A percentile compares a stretch with the other conserved stretches of the same genome.
phyloP scores from a whole-genome alignment of 2,329 filamentous ascomycete genomes.

The Grosmannia clavigera region DNA sequence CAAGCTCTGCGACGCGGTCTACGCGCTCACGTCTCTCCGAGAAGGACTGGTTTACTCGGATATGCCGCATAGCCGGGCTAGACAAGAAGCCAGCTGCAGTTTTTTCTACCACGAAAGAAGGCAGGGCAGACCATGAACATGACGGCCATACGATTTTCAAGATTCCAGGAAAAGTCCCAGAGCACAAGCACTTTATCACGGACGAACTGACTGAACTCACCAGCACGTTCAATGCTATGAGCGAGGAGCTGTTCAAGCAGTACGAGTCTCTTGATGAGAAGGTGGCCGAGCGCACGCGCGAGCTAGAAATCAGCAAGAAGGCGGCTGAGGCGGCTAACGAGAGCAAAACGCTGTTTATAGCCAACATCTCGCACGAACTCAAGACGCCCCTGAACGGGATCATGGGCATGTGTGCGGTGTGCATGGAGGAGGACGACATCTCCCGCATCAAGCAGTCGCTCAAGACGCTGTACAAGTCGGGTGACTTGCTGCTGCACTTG shows the following conservation, averaged over 20 bases:
- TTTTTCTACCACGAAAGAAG: conserved; percentile 11
- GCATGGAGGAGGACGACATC: conserved; percentile 81
- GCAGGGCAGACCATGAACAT: conserved; percentile 19
- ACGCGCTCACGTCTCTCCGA: conserved; percentile 31
- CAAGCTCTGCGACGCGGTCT: conserved; percentile 27
- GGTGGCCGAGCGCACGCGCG: conserved; percentile 68
- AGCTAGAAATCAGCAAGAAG: conserved; percentile 81
- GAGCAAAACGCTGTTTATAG: conserved; percentile 95
- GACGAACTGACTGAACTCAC: conserved; percentile 81
- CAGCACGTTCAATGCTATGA: conserved; percentile 85
- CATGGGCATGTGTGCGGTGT: conserved; percentile 83
- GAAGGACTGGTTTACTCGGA: conserved; percentile 25
- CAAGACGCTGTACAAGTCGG: conserved; percentile 80
- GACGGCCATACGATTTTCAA: conserved; percentile 53
- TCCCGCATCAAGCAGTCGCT: conserved; percentile 68
- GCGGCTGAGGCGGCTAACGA: conserved; percentile 91
- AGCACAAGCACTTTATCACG: conserved; percentile 61
- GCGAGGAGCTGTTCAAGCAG: conserved; percentile 75
- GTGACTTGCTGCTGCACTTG: conserved; percentile 71
- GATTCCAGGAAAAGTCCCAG: conserved; percentile 72
- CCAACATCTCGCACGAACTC: conserved; percentile 78
- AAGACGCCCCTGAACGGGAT: conserved; percentile 95
- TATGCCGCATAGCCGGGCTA: conserved; percentile 19
- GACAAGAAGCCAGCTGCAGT: conserved; percentile 16
- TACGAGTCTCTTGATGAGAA: conserved; percentile 76